A percentile compares a stretch with the other conserved stretches of the same genome.
phyloP scores from a whole-genome alignment of 495 filamentous ascomycete species.

The Xylaria scruposa region DNA sequence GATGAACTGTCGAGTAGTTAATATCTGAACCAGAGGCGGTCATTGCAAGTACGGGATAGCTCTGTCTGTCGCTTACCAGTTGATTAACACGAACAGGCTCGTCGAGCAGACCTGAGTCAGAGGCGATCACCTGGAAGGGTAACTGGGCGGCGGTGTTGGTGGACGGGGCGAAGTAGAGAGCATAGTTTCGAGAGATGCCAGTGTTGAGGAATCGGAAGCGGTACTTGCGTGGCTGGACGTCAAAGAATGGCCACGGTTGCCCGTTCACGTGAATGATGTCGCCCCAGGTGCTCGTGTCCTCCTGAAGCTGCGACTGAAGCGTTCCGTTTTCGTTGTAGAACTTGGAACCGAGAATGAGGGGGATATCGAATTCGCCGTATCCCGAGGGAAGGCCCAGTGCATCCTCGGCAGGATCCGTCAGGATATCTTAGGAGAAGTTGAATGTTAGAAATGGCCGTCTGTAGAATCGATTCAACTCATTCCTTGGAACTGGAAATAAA shows the following conservation, averaged over 20 bases:
- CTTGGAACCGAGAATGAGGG: conserved; percentile 57
- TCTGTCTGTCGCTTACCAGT: background rate
- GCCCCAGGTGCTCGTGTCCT: conserved; percentile 56
- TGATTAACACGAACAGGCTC: conserved; percentile 37
- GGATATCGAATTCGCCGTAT: conserved; percentile 57
- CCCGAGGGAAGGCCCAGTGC: conserved; percentile 53
- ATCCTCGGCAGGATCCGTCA: conserved; percentile 54
- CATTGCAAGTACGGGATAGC: background rate
- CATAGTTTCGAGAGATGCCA: conserved; percentile 56
- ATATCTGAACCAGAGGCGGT: conserved; percentile 17
- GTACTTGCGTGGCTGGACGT: conserved; percentile 65
- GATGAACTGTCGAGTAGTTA: conserved; percentile 45
- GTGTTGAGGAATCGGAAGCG: conserved; percentile 60
- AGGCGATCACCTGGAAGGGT: conserved; percentile 57
- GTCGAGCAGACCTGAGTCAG: conserved; percentile 57
- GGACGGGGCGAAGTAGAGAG: conserved; percentile 49
- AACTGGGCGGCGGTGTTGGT: conserved; percentile 35
- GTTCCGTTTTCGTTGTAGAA: conserved; percentile 56
- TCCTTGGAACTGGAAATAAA: background rate
- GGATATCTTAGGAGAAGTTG: conserved; percentile 31
- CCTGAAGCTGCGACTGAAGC: conserved; percentile 46
- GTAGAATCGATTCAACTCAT: background rate
- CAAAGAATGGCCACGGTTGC: conserved; percentile 61
- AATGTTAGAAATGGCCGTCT: background rate
- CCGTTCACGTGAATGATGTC: conserved; percentile 65